phyloP scores from a whole-genome alignment of 768 basidiomycete genomes.

The Galerina marginata region DNA sequence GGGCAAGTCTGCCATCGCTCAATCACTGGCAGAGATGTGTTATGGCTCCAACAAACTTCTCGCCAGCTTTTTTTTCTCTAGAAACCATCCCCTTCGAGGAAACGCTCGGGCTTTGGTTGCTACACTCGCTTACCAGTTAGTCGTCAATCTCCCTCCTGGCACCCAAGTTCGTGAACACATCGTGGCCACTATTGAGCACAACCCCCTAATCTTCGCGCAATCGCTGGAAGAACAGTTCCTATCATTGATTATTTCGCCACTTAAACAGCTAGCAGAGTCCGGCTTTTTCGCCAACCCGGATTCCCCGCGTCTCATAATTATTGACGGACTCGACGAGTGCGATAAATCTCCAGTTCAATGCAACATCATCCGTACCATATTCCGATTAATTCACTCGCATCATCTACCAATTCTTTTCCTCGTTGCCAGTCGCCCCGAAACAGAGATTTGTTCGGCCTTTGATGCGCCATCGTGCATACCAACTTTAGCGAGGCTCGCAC shows the following conservation, averaged over 20 bases:
- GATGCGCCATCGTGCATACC: neutral
- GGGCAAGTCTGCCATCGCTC: constrained; percentile 16
- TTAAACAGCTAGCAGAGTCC: neutral
- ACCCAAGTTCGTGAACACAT: too few relatives aligned
- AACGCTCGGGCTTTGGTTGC: constrained; percentile 1
- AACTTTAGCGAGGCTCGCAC: neutral
- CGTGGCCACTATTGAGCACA: too few relatives aligned
- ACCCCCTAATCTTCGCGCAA: constrained; percentile 11
- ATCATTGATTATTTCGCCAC: constrained; percentile 11
- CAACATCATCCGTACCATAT: constrained; percentile 13
- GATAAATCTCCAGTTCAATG: constrained; percentile 4
- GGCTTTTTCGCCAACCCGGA: neutral
- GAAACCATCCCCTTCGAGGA: neutral
- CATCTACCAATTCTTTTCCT: constrained; percentile 5
- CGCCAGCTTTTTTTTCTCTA: constrained; percentile 17
- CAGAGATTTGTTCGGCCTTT: constrained; percentile 3
- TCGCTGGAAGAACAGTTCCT: constrained; percentile 13
- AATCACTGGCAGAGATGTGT: constrained; percentile 12
- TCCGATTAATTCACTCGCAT: neutral
- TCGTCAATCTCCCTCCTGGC: neutral
- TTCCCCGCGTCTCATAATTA: constrained; percentile 12
- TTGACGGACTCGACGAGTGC: constrained; percentile 33
- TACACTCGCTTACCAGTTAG: constrained; percentile 10
- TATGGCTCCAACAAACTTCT: neutral
- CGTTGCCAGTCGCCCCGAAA: constrained; percentile 13